A percentile compares a stretch with the other conserved stretches of the same genome.
phyloP scores from a whole-genome alignment of 495 filamentous ascomycete species.

The Aspergillus cristatus region DNA sequence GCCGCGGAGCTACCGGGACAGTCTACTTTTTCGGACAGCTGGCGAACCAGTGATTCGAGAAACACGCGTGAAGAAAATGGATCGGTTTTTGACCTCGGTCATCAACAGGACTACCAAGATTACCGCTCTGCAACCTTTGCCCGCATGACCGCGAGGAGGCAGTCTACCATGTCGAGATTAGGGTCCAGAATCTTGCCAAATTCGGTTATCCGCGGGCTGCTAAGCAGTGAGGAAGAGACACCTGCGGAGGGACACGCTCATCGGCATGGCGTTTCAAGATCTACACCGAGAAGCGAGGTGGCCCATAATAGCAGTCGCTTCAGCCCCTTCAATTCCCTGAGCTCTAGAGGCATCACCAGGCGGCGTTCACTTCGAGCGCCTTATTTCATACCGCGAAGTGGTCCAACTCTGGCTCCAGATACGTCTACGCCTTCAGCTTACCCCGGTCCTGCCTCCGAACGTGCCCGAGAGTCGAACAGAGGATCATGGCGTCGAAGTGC shows the following conservation, averaged over 20 bases:
- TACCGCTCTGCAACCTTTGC: slow-evolving; percentile 28
- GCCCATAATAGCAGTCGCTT: slow-evolving; percentile 31
- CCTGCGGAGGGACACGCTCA: slow-evolving; percentile 41
- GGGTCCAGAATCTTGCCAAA: slow-evolving; percentile 43
- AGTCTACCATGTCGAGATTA: slow-evolving; percentile 42
- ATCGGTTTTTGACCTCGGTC: slow-evolving; percentile 15
- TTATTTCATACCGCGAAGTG: slow-evolving; percentile 31
- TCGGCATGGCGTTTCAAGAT: slow-evolving; percentile 36
- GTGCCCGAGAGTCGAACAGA: slow-evolving; percentile 22
- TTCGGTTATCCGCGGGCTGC: slow-evolving; percentile 34
- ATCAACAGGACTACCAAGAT: slow-evolving; percentile 20
- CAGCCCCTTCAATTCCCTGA: slow-evolving; percentile 32
- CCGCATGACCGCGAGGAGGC: slow-evolving; percentile 37
- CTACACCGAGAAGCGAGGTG: slow-evolving; percentile 29
- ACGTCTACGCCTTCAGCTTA: slow-evolving; percentile 12
- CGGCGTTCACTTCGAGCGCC: slow-evolving; percentile 29
- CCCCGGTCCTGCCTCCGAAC: slow-evolving; percentile 16
- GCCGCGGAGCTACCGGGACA: slow-evolving; percentile 7
- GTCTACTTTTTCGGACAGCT: too few species aligned
- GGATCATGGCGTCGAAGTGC: slow-evolving; percentile 35
- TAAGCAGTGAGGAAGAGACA: slow-evolving; percentile 40
- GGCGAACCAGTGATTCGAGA: too few species aligned
- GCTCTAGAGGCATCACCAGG: slow-evolving; percentile 30
- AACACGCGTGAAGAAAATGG: slow-evolving; percentile 26
- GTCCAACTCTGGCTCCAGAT: slow-evolving; percentile 20